These are phyloP conservation scores for Lachancea sp. DNA, from an alignment of 805 yeast genomes.

Conservation along the genomic window DNA sequence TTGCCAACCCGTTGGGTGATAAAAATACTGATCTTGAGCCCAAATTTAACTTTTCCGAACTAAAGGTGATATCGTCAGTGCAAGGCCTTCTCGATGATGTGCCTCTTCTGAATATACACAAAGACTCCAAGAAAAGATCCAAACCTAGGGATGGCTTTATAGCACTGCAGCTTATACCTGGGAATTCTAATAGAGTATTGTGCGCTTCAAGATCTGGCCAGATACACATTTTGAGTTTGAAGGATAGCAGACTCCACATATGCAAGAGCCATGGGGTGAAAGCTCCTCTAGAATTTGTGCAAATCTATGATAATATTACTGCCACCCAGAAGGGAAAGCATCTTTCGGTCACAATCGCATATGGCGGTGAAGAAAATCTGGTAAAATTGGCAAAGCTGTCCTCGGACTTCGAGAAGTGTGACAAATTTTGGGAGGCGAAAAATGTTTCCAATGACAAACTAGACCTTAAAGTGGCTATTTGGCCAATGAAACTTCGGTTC, in stretches of 20 bases:
- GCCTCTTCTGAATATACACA: slow-evolving; percentile 19
- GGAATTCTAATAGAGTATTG: slow-evolving; percentile 24
- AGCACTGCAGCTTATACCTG: slow-evolving; percentile 27
- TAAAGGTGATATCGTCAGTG: slow-evolving; percentile 14
- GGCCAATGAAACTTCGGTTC: slow-evolving; percentile 54
- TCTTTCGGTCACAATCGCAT: slow-evolving; percentile 46
- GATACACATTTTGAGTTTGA: slow-evolving; percentile 23
- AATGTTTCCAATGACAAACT: slow-evolving; percentile 77
- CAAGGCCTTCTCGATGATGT: slow-evolving; percentile 20
- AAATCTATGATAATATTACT: slow-evolving; percentile 33
- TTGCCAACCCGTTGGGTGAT: slow-evolving; percentile 11
- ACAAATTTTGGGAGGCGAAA: slow-evolving; percentile 58
- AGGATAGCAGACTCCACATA: slow-evolving; percentile 14
- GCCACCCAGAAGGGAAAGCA: slow-evolving; percentile 22
- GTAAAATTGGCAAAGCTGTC: slow-evolving; percentile 27
- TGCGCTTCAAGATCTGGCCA: slow-evolving; percentile 35
- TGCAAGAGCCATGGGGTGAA: slow-evolving; percentile 29
- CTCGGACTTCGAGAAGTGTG: slow-evolving; percentile 24
- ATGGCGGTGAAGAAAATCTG: slow-evolving; percentile 78
- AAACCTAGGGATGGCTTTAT: slow-evolving; percentile 36
- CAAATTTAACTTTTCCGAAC: slow-evolving; percentile 15
- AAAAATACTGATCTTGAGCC: slow-evolving; percentile 12
- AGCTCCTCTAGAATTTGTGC: slow-evolving; percentile 43
- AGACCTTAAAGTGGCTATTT: slow-evolving; percentile 75
- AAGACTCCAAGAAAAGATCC: slow-evolving; percentile 27